Conservation (phyloP, 345 rosid species). For the Brassica juncea region DNA sequence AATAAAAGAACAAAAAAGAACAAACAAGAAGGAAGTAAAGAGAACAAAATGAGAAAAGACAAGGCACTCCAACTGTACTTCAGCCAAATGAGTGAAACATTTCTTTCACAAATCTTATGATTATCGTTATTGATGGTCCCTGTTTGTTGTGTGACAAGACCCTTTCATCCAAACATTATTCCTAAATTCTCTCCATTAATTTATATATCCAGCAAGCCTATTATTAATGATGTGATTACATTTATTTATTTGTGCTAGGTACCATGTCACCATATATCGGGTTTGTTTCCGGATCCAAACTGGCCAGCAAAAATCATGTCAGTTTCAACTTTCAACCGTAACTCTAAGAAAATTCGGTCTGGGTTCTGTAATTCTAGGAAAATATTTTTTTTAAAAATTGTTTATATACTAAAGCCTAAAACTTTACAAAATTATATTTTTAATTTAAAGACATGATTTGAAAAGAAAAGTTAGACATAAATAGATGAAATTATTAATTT, state of each 20-base stretch:
- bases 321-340: background rate
- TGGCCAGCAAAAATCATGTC: background rate
- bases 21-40: slow-evolving; percentile 40
- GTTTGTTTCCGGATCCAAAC: background rate
- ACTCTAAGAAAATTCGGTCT: background rate
- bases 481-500: background rate
- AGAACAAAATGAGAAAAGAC: slow-evolving; percentile 40
- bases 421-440: background rate
- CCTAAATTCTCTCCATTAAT: slow-evolving; percentile 19
- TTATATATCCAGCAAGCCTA: background rate
- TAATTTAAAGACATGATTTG: too few relatives aligned
- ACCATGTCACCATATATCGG: background rate
- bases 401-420: background rate
- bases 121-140: slow-evolving; percentile 35
- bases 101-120: slow-evolving; percentile 40
- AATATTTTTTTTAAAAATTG: too few relatives aligned
- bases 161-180: slow-evolving; percentile 20
- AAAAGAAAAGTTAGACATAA: background rate
- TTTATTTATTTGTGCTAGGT: background rate
- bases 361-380: too few relatives aligned
- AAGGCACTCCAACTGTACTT: slow-evolving; percentile 35
- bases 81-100: slow-evolving; percentile 34
- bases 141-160: slow-evolving; percentile 25
- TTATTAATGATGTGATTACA: background rate
- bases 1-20: slow-evolving; percentile 30